Evolutionary conservation across 2,329 filamentous ascomycete genomes (phyloP), one percentile per base, ranked within the genome.

Genomic region (Microascus cirrosus): DNA sequence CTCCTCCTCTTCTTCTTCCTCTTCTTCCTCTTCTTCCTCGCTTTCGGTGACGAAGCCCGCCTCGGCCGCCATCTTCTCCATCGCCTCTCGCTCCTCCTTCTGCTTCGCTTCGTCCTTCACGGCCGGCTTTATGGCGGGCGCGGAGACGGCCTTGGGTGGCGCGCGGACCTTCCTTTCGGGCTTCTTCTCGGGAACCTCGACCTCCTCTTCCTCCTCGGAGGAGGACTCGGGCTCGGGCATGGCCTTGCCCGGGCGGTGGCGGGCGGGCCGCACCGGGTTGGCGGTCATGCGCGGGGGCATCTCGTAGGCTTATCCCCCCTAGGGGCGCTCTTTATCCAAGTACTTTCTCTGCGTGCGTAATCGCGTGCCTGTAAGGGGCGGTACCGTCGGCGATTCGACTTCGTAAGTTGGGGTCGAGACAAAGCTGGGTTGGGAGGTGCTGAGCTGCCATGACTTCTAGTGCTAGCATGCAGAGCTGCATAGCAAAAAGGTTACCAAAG

Each of bases 221-320:
- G 80, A 82, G 50, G 78, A 80, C 6, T 77, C 79, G 13, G 76
- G 74, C 18, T 64, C 64, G 20, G 76, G 77, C 2, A 78, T 74
- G 18, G 86, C 77, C 71, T 96, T 97, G 63, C 94, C 93, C 18
- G 93, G 87, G 59, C 91, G 85, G 66, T 96, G 88, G 59, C 94
- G 88, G 63, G 85, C 83, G 25, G 90, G 89, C 69, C 85, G 85
- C 59, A 86, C 74, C 3, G 90, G 91, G 68, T 96, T 96, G 61
- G 92, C 91, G 62, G 93, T 97, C 89, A 97, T 96, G 67, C 89
- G 88, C 13, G 86, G 83, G 61, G 88, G 85, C 80, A 82, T 83
- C 8, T 24, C 52, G 45, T 45, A 13, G 39, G 39, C 2, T n/a
- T 32, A 8, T 32, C 28, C 28, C 28, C 28, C 28, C 28, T n/a